Evolutionary conservation across 2,329 filamentous ascomycete species (phyloP).

Genomic region (Exophiala spinifera): DNA sequence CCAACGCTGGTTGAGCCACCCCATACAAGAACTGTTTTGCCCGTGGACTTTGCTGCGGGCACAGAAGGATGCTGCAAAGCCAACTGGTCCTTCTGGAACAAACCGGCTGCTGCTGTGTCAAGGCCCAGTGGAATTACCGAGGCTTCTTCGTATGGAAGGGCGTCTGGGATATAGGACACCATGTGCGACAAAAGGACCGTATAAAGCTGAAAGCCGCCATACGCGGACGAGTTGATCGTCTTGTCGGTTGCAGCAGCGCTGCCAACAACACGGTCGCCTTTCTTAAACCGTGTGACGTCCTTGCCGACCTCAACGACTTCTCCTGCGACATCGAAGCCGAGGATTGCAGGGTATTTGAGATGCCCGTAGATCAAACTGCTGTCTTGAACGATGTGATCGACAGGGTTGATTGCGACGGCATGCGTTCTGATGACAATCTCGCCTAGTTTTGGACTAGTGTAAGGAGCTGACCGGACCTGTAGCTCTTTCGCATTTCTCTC

Average conservation of each 20-base stretch:
- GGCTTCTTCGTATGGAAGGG: constrained; percentile 34
- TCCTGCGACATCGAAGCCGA: constrained; percentile 46
- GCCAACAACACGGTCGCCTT: constrained; percentile 46
- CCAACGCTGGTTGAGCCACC: constrained; percentile 45
- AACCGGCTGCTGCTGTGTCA: constrained; percentile 34
- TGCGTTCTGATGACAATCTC: constrained; percentile 30
- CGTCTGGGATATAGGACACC: constrained; percentile 32
- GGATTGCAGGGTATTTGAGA: constrained; percentile 36
- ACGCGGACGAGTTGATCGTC: constrained; percentile 37
- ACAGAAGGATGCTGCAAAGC: constrained; percentile 27
- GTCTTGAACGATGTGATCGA: constrained; percentile 38
- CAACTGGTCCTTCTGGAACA: constrained; percentile 32
- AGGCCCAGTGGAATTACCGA: constrained; percentile 38
- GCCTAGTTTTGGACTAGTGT: constrained; percentile 15
- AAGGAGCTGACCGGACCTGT: constrained; percentile 22
- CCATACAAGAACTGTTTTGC: constrained; percentile 36
- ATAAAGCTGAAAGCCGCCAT: constrained; percentile 34
- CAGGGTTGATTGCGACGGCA: constrained; percentile 32
- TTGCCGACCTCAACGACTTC: constrained; percentile 47
- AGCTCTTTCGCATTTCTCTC: constrained; percentile 20
- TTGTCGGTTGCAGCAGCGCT: constrained; percentile 20
- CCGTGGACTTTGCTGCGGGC: not conserved
- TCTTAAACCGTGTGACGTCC: constrained; percentile 44
- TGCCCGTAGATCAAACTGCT: constrained; percentile 28
- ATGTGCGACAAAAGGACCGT: constrained; percentile 27